A percentile compares a stretch with the other conserved stretches of the same genome.
Conservation (phyloP, 495 filamentous ascomycete species). For the Corynascus novoguineensis region DNA sequence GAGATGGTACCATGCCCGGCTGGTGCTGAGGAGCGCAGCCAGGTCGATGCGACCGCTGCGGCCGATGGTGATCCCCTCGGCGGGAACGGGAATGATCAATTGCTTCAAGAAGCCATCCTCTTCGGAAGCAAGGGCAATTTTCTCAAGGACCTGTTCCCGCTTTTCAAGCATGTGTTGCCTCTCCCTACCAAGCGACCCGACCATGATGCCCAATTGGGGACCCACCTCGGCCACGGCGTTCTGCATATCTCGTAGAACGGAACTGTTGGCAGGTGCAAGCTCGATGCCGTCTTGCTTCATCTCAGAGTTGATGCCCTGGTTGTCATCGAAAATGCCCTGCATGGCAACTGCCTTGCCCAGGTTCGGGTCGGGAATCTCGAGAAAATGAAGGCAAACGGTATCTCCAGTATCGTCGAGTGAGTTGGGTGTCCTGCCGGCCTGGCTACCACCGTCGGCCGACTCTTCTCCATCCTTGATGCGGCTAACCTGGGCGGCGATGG, state of each 20-base stretch:
- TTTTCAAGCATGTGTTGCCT: constrained; percentile 74
- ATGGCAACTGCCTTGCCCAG: constrained; percentile 81
- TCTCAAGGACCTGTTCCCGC: constrained; percentile 77
- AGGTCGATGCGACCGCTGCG: constrained; percentile 73
- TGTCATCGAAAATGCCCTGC: constrained; percentile 87
- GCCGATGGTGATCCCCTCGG: constrained; percentile 67
- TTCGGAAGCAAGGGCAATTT: constrained; percentile 74
- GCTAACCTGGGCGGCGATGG: constrained; percentile 70
- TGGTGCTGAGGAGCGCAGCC: constrained; percentile 60
- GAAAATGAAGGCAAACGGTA: constrained; percentile 79
- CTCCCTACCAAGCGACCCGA: constrained; percentile 58
- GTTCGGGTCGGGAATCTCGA: constrained; percentile 76
- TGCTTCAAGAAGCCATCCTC: constrained; percentile 75
- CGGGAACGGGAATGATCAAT: constrained; percentile 74
- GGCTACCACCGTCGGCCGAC: constrained; percentile 53
- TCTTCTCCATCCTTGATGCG: constrained; percentile 55
- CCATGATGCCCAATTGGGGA: constrained; percentile 73
- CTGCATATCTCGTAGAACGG: constrained; percentile 79
- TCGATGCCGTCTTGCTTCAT: constrained; percentile 93
- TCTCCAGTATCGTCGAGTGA: constrained; percentile 66
- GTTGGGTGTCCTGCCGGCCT: constrained; percentile 53
- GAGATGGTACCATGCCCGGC: constrained; percentile 93
- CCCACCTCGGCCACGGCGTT: constrained; percentile 72
- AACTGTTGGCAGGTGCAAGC: constrained; percentile 60
- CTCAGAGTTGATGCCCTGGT: constrained; percentile 85